Evolutionary conservation across 331 rosid species (phyloP).

Genomic region (Prunus yedoensis): DNA sequence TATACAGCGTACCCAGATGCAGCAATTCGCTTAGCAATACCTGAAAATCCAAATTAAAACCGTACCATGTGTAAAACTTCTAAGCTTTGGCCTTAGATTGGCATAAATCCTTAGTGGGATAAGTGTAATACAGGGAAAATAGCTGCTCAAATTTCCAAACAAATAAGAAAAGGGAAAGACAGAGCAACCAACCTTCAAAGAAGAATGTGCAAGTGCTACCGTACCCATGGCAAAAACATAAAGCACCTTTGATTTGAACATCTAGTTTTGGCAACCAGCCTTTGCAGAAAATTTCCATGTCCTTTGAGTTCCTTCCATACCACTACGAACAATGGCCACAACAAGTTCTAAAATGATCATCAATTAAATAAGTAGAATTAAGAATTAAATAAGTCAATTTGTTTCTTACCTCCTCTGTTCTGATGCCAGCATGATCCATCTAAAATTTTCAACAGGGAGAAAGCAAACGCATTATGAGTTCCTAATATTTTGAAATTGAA

Average conservation of each 20-base stretch:
- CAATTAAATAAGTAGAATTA: not conserved
- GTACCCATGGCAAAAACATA: constrained; percentile 77
- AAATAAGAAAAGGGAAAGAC: not conserved
- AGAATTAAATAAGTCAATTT: not conserved
- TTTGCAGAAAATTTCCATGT: constrained; percentile 70
- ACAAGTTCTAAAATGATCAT: not conserved
- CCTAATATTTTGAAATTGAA: not conserved
- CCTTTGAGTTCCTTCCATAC: constrained; percentile 69
- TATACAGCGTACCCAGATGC: constrained; percentile 61
- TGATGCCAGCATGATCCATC: constrained; percentile 65
- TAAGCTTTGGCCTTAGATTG: not conserved
- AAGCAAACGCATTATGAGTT: not conserved
- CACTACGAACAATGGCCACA: constrained; percentile 25
- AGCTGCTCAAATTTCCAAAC: not conserved
- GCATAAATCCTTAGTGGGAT: not conserved
- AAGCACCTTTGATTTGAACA: constrained; percentile 51
- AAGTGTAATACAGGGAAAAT: not conserved
- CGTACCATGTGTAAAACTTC: not conserved
- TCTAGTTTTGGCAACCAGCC: constrained; percentile 62
- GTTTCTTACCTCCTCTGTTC: constrained; percentile 60
- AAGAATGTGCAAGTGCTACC: constrained; percentile 82
- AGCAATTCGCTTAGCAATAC: constrained; percentile 67
- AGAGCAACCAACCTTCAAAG: constrained; percentile 57
- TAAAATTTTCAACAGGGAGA: not conserved
- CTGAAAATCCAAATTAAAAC: constrained; percentile 39